Evolutionary conservation across 2,329 filamentous ascomycete species (phyloP).

Genomic region (Botrytis elliptica): DNA sequence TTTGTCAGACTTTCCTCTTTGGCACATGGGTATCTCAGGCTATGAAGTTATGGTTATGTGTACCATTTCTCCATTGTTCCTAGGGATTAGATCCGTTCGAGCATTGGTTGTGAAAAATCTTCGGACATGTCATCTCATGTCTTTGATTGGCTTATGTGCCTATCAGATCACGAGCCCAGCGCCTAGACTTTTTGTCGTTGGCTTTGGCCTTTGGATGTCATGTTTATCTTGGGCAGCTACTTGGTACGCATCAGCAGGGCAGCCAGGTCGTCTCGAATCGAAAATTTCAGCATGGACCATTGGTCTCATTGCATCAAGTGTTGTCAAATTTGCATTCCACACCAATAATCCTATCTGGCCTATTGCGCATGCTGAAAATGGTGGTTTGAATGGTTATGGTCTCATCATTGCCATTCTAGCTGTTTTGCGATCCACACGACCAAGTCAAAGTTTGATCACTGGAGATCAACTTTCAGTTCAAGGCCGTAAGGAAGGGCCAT

Average conservation of each 20-base stretch:
- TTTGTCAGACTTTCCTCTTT: constrained; percentile 79
- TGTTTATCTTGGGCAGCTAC: constrained; percentile 83
- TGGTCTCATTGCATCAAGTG: constrained; percentile 79
- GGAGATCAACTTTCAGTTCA: constrained; percentile 44
- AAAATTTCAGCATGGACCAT: constrained; percentile 77
- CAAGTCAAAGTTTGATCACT: constrained; percentile 48
- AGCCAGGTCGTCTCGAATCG: constrained; percentile 74
- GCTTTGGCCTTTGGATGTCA: constrained; percentile 75
- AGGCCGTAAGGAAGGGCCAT: constrained; percentile 64
- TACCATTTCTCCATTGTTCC: constrained; percentile 76
- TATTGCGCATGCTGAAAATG: constrained; percentile 83
- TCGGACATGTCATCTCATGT: constrained; percentile 70
- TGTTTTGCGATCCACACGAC: constrained; percentile 71
- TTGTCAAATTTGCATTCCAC: constrained; percentile 88
- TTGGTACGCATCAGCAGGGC: constrained; percentile 73
- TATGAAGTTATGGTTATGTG: constrained; percentile 89
- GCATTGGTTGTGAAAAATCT: constrained; percentile 66
- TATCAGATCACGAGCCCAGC: constrained; percentile 74
- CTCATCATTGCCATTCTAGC: constrained; percentile 74
- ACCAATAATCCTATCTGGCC: constrained; percentile 99
- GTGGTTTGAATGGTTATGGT: constrained; percentile 87
- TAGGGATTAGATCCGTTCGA: constrained; percentile 69
- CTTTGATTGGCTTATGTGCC: constrained; percentile 74
- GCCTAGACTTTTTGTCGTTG: constrained; percentile 75
- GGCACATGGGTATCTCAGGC: constrained; percentile 98